phyloP scores from a whole-genome alignment of 345 rosid genomes.

The Conringia planisiliqua region DNA sequence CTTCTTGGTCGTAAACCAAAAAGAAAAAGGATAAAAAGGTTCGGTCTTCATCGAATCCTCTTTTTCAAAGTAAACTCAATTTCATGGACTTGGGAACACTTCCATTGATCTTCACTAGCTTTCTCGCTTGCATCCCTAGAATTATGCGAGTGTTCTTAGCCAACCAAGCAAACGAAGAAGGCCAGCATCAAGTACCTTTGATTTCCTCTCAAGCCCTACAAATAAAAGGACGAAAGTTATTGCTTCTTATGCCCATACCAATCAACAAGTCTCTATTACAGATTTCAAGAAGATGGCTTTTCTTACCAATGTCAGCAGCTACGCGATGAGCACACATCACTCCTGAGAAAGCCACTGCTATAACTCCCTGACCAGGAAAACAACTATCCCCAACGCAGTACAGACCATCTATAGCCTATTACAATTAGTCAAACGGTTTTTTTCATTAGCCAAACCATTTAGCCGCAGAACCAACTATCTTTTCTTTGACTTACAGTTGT shows the following conservation, averaged over 20 bases:
- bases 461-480: neutral
- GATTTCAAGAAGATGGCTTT: neutral
- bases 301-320: conserved; percentile 93
- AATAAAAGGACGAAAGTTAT: neutral
- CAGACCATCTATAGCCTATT: conserved; percentile 70
- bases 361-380: conserved; percentile 98
- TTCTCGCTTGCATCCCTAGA: neutral
- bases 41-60: neutral
- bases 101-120: neutral
- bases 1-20: neutral
- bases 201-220: conserved; percentile 76
- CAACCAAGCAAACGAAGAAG: conserved; percentile 73
- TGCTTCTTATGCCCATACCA: neutral
- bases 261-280: conserved; percentile 2
- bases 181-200: conserved; percentile 59
- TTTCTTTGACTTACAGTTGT: conserved; percentile 63
- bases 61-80: neutral
- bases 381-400: conserved; percentile 98
- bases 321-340: conserved; percentile 97
- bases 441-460: conserved; percentile 8
- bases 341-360: conserved; percentile 96
- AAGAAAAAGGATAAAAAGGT: neutral
- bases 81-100: neutral
- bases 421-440: conserved; percentile 32
- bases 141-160: conserved; percentile 73